These are phyloP conservation scores for Pyricularia grisea DNA, from an alignment of 2,329 filamentous ascomycete genomes.

Conservation along the genomic window DNA sequence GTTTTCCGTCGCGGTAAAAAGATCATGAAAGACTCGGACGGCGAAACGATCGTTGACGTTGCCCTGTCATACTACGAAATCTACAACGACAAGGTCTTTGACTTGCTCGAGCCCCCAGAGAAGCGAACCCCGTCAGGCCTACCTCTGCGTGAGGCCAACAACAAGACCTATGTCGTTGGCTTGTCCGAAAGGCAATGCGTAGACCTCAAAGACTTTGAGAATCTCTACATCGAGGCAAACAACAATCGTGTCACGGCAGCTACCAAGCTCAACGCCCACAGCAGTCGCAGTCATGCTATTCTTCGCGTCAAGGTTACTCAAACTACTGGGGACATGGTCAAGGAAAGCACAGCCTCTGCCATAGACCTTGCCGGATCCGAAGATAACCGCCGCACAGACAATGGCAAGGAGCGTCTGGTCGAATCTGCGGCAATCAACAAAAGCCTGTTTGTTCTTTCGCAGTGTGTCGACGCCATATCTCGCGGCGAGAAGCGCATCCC, in stretches of 20 bases:
- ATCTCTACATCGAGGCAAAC: slow-evolving; percentile 84
- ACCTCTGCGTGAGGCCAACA: slow-evolving; percentile 75
- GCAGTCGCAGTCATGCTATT: slow-evolving; percentile 82
- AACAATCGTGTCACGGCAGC: slow-evolving; percentile 81
- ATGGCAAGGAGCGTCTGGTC: slow-evolving; percentile 84
- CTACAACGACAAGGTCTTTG: slow-evolving; percentile 92
- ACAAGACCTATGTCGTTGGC: slow-evolving; percentile 80
- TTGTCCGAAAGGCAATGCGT: slow-evolving; percentile 74
- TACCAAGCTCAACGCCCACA: slow-evolving; percentile 88
- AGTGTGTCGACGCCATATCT: slow-evolving; percentile 92
- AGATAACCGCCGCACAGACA: slow-evolving; percentile 89
- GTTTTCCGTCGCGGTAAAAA: slow-evolving; percentile 83
- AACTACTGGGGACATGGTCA: slow-evolving; percentile 55
- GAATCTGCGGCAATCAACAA: slow-evolving; percentile 98
- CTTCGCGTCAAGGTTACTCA: slow-evolving; percentile 83
- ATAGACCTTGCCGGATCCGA: slow-evolving; percentile 95
- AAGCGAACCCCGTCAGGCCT: slow-evolving; percentile 75
- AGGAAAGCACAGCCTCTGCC: slow-evolving; percentile 77
- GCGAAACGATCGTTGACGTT: slow-evolving; percentile 62
- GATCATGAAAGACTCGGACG: slow-evolving; percentile 68
- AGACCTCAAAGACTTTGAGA: slow-evolving; percentile 83
- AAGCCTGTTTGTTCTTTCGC: slow-evolving; percentile 85
- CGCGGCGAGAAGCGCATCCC: slow-evolving; percentile 69
- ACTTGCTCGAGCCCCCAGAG: slow-evolving; percentile 79
- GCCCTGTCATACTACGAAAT: slow-evolving; percentile 90